Percentiles rank a stretch among this genome's conserved stretches.
phyloP scores from a whole-genome alignment of 805 yeast genomes.

The Cyberlindnera suaveolens region DNA sequence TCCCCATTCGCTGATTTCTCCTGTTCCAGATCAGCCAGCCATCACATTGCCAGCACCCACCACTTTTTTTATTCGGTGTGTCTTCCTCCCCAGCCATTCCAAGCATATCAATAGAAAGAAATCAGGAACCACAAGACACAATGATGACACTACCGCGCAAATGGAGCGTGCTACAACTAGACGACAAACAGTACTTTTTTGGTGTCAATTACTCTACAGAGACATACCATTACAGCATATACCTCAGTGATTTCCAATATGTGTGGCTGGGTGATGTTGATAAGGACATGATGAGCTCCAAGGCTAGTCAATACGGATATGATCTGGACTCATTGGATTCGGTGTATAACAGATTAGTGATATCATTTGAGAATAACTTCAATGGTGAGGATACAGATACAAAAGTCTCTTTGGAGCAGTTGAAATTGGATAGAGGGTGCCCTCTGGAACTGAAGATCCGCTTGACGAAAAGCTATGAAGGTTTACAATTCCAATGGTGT shows the following conservation, averaged over 20 bases:
- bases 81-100: too few species aligned
- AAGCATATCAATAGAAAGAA: not conserved
- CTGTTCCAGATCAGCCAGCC: not conserved
- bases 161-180: conserved; percentile 16
- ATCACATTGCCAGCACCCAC: not conserved
- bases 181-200: conserved; percentile 10
- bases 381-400: conserved; percentile 5
- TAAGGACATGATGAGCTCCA: conserved; percentile 7
- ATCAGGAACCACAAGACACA: not conserved
- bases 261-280: conserved; percentile 22
- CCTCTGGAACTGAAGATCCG: conserved; percentile 16
- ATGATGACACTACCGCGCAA: conserved; percentile 16
- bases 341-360: conserved; percentile 10
- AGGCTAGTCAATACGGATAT: conserved; percentile 15
- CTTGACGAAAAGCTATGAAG: conserved; percentile 5
- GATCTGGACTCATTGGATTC: conserved; percentile 6
- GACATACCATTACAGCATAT: conserved; percentile 9
- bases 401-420: conserved; percentile 3
- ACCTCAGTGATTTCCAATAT: conserved; percentile 18
- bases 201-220: conserved; percentile 16
- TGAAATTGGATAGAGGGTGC: conserved; percentile 12
- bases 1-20: too few species aligned
- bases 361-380: conserved; percentile 13
- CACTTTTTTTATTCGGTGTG: not conserved
- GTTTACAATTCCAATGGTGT: conserved; percentile 16